Base-by-base conservation (phyloP, 345 rosid species). In the Acer yangbiense region DNA sequence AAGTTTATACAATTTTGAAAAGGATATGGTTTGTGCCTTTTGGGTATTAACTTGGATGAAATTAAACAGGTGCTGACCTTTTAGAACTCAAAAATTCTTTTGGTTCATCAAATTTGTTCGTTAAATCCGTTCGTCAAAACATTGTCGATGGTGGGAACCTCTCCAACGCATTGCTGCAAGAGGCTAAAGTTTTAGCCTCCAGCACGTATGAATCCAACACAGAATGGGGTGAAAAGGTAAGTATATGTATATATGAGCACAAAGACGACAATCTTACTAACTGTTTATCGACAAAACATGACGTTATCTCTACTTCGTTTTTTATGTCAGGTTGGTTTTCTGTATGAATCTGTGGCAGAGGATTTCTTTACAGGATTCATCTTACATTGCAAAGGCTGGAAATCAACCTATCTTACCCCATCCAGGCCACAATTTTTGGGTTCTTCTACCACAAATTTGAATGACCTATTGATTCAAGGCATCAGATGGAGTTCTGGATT, bases 401-500 rank as follows among this genome's bases (percentile, higher is more conserved):
- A 16, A 54, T 85, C 89, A 1, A 80, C 72, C 0, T 88, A 73
- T 70, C 50, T 73, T 9, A 12, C 35, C 52, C 91, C 89, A 0
- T 0, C 77, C 12, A 82, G 82, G 81, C 86, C 87, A 41, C 84
- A 78, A 43, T 85, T 88, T 55, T 57, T 85, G 55, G 89, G 89
- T 13, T 76, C 65, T 16, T 20, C 75, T 0, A 43, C 81, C 2
- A 69, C 84, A 43, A 83, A 43, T 61, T 79, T 88, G 3, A 80
- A 58, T 54, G 91, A 85, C 46, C 0, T 69, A 6, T 27, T 81
- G 65, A 44, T 65, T 75, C 89, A 88, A 44, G 71, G 79, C 52
- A 85, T 48, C 41, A 83, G 91, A 87, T 88, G 89, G 89, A 20
- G 32, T 43, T 57, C 80, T 10, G 91, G 90, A 14, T 10, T 83